Base-by-base conservation (phyloP, 495 filamentous ascomycete species). In the Xylaria acuta region DNA sequence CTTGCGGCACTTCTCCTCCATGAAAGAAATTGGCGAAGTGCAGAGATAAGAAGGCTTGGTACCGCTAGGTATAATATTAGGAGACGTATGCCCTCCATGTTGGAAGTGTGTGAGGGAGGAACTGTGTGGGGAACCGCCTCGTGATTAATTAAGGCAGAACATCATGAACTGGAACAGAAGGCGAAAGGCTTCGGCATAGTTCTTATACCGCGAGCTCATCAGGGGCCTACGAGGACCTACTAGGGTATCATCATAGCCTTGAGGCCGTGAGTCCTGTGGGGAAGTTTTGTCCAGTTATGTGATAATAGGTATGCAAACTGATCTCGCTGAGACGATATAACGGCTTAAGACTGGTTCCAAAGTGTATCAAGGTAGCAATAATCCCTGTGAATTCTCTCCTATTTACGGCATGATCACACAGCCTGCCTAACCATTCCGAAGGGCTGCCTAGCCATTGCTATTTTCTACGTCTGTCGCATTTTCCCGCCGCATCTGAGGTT, bases 61-160 rank as follows among this genome's bases (percentile, higher is more conserved):
- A 85, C 81, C 58, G 83, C 83, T 54, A 86, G 65, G 72, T 83
- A 86, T 49, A 84, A 74, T 22, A 86, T 74, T 11, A 84, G 49
- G 47, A 85, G 68, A 41, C 73, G 74, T 71, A 79, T 64, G 34
- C 71, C 67, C 49, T 80, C 79, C 80, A 80, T 79, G 5, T 64
- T 76, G 40, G 38, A 14, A 32, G 32, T 30, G 45, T 22, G 25
- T 22, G 47, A 22, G 4, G 36, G 43, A 43, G n/a, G 32, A 64
- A 11, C 9, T 43, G 56, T 25, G 54, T n/a, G 40, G 47, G 34
- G 27, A 49, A 47, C n/a, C 18, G 43, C 34, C 60, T 32, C 25
- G 38, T 62, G 20, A 7, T 34, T 53, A 45, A 43, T 27, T 43
- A 70, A 32, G 5, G 32, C 14, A 64, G 32, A 53, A 54, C 43